Evolutionary conservation across 352 stramenopile genomes (phyloP), one percentile per base, ranked within the genome.

Genomic region (Phytophthora syringae): DNA sequence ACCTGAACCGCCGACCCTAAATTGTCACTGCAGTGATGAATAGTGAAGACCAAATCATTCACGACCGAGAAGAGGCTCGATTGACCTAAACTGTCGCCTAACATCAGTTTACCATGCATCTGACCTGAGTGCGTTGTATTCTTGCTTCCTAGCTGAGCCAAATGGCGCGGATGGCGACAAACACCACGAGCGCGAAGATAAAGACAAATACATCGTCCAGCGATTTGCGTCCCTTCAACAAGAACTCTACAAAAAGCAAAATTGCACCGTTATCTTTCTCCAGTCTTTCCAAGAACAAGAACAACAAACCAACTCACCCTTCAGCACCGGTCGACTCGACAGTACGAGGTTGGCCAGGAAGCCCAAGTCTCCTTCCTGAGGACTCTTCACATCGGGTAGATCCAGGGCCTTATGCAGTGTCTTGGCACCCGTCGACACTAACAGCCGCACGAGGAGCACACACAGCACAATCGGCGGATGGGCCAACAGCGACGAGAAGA

Each of bases 151-250:
- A 55, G 62, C 59, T 73, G 22, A 71, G 18, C 74, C 76, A 87
- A 57, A 86, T 74, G 20, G 71, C 74, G 27, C 81, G 80, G 5
- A 72, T 56, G 18, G 82, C 76, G 40, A 89, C 64, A 9, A 64
- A 63, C 42, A 90, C 25, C 20, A 93, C 68, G 9, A 93, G 65
- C 39, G 62, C 70, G 64, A 88, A 93, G 50, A 93, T 70, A 56
- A 93, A 93, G 52, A 93, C 72, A 47, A 90, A 90, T 22, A 90
- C 70, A 49, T 93, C 84, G 64, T 93, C 84, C 24, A 89, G 49
- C 44, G 78, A 80, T 70, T 93, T 91, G 63, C 82, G 84, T 7
- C 76, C 60, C 65, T 89, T 86, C 48, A 80, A 71, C 37, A 91
- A 43, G 53, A 90, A 89, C n/a, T 72, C 82, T 90, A 44, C 49